Evolutionary conservation across 1,284 basidiomycete genomes (phyloP), one percentile per base, ranked within the genome.

Genomic region (Schizophyllum amplum): DNA sequence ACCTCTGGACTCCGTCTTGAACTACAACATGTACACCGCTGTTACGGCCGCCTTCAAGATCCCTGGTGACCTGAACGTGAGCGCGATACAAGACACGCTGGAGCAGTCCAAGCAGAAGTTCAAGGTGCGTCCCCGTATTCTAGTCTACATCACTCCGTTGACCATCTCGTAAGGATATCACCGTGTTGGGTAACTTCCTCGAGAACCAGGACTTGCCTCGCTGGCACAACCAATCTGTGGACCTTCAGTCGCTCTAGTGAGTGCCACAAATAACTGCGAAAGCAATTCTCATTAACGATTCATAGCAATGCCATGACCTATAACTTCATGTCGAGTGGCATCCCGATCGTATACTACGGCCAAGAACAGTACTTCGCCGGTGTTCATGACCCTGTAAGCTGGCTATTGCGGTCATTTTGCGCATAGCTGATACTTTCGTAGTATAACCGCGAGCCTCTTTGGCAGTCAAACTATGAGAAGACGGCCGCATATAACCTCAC

Each of bases 131-230:
- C 42, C 51, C 47, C 48, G 17, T 20, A 13, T 21, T 13, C 26
- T 46, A n/a, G 24, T 52, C 46, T 25, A 24, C 4, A 17, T 3
- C 33, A 50, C 33, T 20, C 9, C 24, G 24, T 20, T 50, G 13
- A 50, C 4, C 3, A 2, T 57, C 25, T 27, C 21, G 11, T 48
- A 22, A 27, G 71, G 74, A 75, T 55, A 65, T 68, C n/a, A 66
- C 68, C 22, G 55, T 75, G 22, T 75, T 91, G 1, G 90, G 88
- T 2, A 91, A 90, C 64, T 93, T 94, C 71, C 70, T 94, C 27
- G 90, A 92, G 70, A 92, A 92, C 70, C 90, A 92, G 63, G 90
- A 92, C 67, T 62, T 89, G 21, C 83, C 89, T 2, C 79, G 90
- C 52, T 92, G 87, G 83, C 76, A 80, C 57, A 86, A 84, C 69